These are phyloP conservation scores for Datura wrightii DNA, from an alignment of 257 asterid species.

Conservation along the genomic window DNA sequence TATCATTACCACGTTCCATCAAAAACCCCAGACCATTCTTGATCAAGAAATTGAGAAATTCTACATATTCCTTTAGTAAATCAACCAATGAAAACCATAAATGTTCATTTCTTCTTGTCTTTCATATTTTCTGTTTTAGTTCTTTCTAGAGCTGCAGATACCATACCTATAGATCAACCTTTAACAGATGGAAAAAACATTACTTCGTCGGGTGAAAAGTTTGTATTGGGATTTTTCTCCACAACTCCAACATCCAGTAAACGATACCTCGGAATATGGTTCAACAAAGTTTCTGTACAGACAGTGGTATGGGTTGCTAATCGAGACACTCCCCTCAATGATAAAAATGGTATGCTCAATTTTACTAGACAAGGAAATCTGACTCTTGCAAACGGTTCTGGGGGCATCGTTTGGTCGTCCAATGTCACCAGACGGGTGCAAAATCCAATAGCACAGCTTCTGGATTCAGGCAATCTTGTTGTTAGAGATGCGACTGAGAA, in stretches of 20 bases:
- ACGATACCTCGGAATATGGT: conserved; percentile 50
- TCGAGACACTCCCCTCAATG: conserved; percentile 39
- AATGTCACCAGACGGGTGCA: conserved; percentile 30
- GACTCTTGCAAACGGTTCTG: conserved; percentile 26
- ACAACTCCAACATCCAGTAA: conserved; percentile 20
- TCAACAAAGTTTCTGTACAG: conserved; percentile 43
- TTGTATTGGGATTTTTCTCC: conserved; percentile 48
- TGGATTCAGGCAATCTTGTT: conserved; percentile 50
- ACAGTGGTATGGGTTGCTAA: conserved; percentile 52
- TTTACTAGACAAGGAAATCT: conserved; percentile 39
- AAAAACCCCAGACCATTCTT: neutral
- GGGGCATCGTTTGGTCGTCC: conserved; percentile 42
- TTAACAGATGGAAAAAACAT: conserved; percentile 42
- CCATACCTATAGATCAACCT: conserved; percentile 27
- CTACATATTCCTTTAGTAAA: neutral
- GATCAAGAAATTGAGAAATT: neutral
- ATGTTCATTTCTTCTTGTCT: neutral
- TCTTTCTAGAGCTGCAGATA: conserved; percentile 31
- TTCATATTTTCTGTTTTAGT: neutral
- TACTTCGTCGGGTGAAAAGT: conserved; percentile 41
- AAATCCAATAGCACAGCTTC: conserved; percentile 38
- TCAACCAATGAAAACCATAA: neutral
- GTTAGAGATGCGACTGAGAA: conserved; percentile 28
- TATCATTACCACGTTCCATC: neutral
- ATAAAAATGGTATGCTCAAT: conserved; percentile 34